Base-by-base conservation (phyloP, 768 basidiomycete genomes). In the Gymnopilus junonius region DNA sequence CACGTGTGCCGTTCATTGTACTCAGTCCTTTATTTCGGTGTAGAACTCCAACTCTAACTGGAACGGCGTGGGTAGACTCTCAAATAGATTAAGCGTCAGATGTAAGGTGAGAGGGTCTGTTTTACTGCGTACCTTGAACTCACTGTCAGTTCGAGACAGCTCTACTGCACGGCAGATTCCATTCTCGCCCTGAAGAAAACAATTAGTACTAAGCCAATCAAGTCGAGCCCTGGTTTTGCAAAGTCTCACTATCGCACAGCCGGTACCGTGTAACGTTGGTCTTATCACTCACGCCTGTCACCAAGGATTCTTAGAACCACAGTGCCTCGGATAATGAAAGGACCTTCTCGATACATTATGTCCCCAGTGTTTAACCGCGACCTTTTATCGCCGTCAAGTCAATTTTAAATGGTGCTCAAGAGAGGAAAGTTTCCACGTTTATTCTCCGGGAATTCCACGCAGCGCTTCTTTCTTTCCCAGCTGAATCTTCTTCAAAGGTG, bases 371-470 rank as follows among this genome's bases (percentile, higher is more conserved):
- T 51, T 54, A 53, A 32, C 62, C 62, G 56, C 62, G 62, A 23
- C 50, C 50, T 63, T 63, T 63, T 63, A 63, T 27, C 34, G 48
- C 62, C 48, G 55, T 58, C 62, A 63, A 58, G 35, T 53, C 62
- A 53, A 54, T 40, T 42, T 58, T 58, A 48, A 21, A 34, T 48
- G 35, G 2, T 51, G 48, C 35, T 27, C 31, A 39, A 37, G 48
- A 42, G 46, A 54, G 39, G 32, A 53, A 53, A 29, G 39, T 63
- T 63, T 58, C 62, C 62, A 63, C 62, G 62, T 53, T 45, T 31
- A 53, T 54, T 54, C 27, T 61, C 53, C 59, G 51, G 55, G 39
- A 50, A 25, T 62, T 45, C 61, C 59, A 53, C 63, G 54, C 54
- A 48, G 46, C 43, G 12, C 31, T 56, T 56, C 59, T 34, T 43